phyloP scores from a whole-genome alignment of 495 filamentous ascomycete species.

The Mycothermus thermophilus region DNA sequence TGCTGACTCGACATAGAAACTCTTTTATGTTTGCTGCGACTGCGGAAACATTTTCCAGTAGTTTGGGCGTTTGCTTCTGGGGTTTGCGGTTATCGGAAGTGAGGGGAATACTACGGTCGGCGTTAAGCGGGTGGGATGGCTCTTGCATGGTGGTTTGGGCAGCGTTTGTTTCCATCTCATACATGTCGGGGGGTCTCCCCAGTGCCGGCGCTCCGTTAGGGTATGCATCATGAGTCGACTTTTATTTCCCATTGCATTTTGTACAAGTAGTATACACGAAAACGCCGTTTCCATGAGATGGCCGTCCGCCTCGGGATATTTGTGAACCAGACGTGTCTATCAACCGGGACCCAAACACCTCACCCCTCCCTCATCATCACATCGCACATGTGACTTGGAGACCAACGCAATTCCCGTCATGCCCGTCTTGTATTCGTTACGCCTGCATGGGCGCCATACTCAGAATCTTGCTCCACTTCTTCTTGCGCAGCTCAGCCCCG shows the following conservation, averaged over 20 bases:
- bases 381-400: neutral
- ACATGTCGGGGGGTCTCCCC: too few species aligned
- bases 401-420: too few species aligned
- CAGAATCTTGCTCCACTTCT: conserved; percentile 95
- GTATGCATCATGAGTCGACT: too few species aligned
- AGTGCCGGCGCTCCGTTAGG: too few species aligned
- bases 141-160: neutral
- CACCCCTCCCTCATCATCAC: too few species aligned
- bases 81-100: too few species aligned
- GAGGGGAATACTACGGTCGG: too few species aligned
- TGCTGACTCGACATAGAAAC: conserved; percentile 52
- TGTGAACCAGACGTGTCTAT: too few species aligned
- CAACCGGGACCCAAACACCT: too few species aligned
- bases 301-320: neutral
- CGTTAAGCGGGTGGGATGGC: neutral
- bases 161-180: too few species aligned
- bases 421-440: too few species aligned
- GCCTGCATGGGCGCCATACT: conserved; percentile 89
- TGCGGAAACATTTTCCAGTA: conserved; percentile 77
- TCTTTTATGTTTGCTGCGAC: conserved; percentile 90
- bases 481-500: conserved; percentile 70
- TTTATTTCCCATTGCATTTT: conserved; percentile 2
- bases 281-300: conserved; percentile 5
- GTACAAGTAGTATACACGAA: conserved; percentile 14
- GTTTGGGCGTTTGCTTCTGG: neutral